phyloP scores from a whole-genome alignment of 2,329 filamentous ascomycete species.

The Westerdykella aurantiaca region DNA sequence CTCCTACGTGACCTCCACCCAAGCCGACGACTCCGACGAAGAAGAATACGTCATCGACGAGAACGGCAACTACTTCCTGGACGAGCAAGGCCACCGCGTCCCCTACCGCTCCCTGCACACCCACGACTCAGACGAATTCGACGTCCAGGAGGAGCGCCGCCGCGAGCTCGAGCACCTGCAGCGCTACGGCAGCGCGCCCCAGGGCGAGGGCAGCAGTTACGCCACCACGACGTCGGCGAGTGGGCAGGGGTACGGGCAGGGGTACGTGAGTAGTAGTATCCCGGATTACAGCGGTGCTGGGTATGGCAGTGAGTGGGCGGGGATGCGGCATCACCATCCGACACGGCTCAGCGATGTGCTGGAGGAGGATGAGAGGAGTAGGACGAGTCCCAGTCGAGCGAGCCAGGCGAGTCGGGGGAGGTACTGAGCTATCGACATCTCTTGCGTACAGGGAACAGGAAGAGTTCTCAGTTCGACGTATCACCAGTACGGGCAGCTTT shows the following conservation, averaged over 20 bases:
- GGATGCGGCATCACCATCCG: slow-evolving; percentile 36
- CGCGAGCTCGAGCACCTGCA: slow-evolving; percentile 45
- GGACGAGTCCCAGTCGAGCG: slow-evolving; percentile 33
- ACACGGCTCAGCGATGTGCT: slow-evolving; percentile 38
- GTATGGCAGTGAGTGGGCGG: slow-evolving; percentile 35
- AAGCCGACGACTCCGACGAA: slow-evolving; percentile 32
- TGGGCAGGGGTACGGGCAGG: slow-evolving; percentile 16
- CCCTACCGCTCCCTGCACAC: slow-evolving; percentile 30
- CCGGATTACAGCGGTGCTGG: slow-evolving; percentile 36
- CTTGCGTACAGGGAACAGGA: too few species aligned
- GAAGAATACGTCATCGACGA: slow-evolving; percentile 36
- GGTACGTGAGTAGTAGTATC: slow-evolving; percentile 13
- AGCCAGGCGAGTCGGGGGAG: slow-evolving; percentile 25
- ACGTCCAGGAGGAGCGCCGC: slow-evolving; percentile 47
- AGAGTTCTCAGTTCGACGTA: too few species aligned
- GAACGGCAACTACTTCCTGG: slow-evolving; percentile 33
- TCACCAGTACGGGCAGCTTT: too few species aligned
- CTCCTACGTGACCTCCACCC: slow-evolving; percentile 33
- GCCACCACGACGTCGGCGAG: slow-evolving; percentile 20
- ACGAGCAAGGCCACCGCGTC: slow-evolving; percentile 31
- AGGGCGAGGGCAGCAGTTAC: slow-evolving; percentile 21
- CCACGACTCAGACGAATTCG: slow-evolving; percentile 48
- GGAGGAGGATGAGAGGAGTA: slow-evolving; percentile 37
- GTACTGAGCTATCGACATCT: slow-evolving; percentile 4
- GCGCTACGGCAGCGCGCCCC: slow-evolving; percentile 39